Evolutionary conservation across 768 basidiomycete species (phyloP), one percentile per base, ranked within the genome.

Genomic region (Amanita pseudoporphyria): DNA sequence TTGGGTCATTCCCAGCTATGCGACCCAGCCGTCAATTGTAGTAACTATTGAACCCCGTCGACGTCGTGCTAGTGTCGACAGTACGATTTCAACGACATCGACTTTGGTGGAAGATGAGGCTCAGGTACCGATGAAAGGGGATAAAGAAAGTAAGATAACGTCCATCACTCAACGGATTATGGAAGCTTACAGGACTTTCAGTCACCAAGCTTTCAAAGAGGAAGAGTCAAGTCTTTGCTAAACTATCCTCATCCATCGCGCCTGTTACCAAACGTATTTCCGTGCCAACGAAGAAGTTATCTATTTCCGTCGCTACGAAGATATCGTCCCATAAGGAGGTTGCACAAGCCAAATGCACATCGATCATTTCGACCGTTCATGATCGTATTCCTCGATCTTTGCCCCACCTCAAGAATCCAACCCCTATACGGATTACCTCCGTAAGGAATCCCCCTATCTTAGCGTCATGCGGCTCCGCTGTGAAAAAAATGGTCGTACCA

Each of bases 1-100:
- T 7, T 50, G 49, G 49, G 9, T 36, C 13, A 18, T 42, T 1
- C 49, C 49, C 13, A 26, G 40, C 12, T 50, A 50, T 35, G 49
- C 16, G 28, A 50, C 43, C 5, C 31, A 30, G 33, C n/a, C 40
- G 32, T 40, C 49, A 3, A 24, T 39, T 2, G 26, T 6, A 30
- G 14, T 18, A 31, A n/a, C 6, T 12, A 18, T 33, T 6, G 16
- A 28, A 13, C 45, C 18, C 10, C 31, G 30, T 19, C 16, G 4
- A 40, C 47, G 47, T 3, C 38, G 37, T 13, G 22, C 26, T 12
- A 48, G 47, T 26, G 19, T 40, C 13, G 4, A 19, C 18, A 18
- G 26, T 9, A 22, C 47, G 3, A 4, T 14, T 18, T 40, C 47
- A 6, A 16, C 22, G n/a, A 6, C 47, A 6, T 16, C 47, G 5